Conservation (phyloP, 208 protist genomes). For the Leishmania major region DNA sequence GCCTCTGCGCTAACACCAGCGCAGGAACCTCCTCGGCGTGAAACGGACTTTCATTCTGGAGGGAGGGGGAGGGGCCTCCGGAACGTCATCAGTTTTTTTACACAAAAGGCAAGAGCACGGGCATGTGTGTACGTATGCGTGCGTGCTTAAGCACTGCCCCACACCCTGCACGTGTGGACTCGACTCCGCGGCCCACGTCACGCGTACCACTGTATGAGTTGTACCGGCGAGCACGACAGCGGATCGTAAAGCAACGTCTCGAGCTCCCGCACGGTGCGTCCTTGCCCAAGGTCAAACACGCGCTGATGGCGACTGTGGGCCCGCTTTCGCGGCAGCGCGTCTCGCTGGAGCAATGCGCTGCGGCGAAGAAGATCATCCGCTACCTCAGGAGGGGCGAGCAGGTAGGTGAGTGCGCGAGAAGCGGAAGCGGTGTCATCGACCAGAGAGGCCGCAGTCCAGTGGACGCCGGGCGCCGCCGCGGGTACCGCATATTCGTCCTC, state of each 20-base stretch:
- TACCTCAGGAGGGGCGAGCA: conserved; percentile 21
- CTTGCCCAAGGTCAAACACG: conserved; percentile 21
- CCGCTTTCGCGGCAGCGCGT: conserved; percentile 11
- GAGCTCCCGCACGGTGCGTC: conserved; percentile 17
- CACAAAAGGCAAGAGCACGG: background rate
- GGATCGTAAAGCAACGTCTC: conserved; percentile 21
- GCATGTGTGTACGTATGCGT: background rate
- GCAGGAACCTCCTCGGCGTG: background rate
- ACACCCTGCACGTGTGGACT: background rate
- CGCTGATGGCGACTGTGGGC: conserved; percentile 25
- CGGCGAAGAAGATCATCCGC: conserved; percentile 17
- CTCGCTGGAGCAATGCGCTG: conserved; percentile 16
- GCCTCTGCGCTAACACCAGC: background rate
- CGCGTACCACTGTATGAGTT: conserved; percentile 28
- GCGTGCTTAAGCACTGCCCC: background rate
- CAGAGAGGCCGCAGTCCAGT: conserved; percentile 13
- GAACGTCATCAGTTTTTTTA: background rate
- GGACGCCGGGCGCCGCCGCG: too few species aligned
- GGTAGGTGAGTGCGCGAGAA: background rate
- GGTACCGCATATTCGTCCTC: background rate
- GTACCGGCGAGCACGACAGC: conserved; percentile 17
- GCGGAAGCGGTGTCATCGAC: background rate
- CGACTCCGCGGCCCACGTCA: background rate
- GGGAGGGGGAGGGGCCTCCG: background rate
- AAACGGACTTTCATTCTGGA: background rate